phyloP scores from a whole-genome alignment of 257 asterid species.

The Fraxinus pennsylvanica region DNA sequence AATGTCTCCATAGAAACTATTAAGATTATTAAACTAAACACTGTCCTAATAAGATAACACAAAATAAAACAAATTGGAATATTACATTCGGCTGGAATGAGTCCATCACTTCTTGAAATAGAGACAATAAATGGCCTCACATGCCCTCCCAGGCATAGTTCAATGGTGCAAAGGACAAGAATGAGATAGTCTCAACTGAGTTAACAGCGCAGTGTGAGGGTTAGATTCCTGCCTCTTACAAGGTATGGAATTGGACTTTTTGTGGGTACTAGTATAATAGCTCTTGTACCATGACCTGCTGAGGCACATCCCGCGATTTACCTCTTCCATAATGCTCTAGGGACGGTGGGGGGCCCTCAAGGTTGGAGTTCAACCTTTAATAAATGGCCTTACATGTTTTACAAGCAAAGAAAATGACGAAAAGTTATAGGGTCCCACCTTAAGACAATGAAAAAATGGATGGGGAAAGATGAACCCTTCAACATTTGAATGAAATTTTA shows the following conservation, averaged over 20 bases:
- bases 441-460: neutral
- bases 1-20: neutral
- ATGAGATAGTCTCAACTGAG: no score
- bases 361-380: no score
- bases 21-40: neutral
- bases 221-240: no score
- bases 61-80: neutral
- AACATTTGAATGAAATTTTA: conserved; percentile 7
- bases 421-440: neutral
- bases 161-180: no score
- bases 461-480: neutral
- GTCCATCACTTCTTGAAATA: neutral
- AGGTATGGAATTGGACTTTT: no score
- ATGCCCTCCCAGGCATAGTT: neutral
- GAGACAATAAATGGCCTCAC: neutral
- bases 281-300: no score
- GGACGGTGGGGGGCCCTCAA: no score
- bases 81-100: neutral
- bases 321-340: no score
- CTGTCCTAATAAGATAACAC: neutral
- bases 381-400: neutral
- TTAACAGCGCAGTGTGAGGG: no score
- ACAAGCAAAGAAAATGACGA: neutral
- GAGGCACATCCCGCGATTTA: no score
- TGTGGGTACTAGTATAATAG: no score